These are phyloP conservation scores for Nitzschia inconspicua DNA, from an alignment of 108 stramenopile species.

Conservation along the genomic window DNA sequence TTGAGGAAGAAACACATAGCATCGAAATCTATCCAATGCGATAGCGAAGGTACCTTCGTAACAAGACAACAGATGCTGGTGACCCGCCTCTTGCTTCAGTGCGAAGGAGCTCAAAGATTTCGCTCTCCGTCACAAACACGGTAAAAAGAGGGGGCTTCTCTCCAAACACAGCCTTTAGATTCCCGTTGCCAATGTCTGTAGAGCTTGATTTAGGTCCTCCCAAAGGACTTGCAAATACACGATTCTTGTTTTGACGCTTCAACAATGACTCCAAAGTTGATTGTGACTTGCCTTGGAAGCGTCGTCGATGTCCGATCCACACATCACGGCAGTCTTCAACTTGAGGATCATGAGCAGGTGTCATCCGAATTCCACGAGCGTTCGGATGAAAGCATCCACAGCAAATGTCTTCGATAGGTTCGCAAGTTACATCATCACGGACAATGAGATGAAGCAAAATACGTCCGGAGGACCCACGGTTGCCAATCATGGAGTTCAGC, in stretches of 20 bases:
- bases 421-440: constrained; percentile 44
- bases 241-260: constrained; percentile 11
- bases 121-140: constrained; percentile 35
- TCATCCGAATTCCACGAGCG: constrained; percentile 57
- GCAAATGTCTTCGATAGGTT: constrained; percentile 58
- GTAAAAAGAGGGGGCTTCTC: constrained; percentile 46
- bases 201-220: constrained; percentile 28
- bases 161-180: constrained; percentile 68
- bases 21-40: not conserved
- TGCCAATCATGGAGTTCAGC: constrained; percentile 46
- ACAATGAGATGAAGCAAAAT: constrained; percentile 72
- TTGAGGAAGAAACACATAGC: too few relatives aligned
- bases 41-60: constrained; percentile 4
- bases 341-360: constrained; percentile 24
- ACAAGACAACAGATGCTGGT: constrained; percentile 17
- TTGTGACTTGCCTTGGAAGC: not conserved
- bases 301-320: constrained; percentile 76
- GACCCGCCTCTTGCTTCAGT: constrained; percentile 5
- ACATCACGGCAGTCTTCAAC: constrained; percentile 66
- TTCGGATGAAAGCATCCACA: constrained; percentile 83
- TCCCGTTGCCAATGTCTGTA: constrained; percentile 57
- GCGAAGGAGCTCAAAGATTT: constrained; percentile 33
- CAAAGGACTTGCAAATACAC: constrained; percentile 37
- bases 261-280: constrained; percentile 55
- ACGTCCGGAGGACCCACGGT: constrained; percentile 61